Conservation (phyloP, 2,329 filamentous ascomycete species). For the Zarea fungicola region DNA sequence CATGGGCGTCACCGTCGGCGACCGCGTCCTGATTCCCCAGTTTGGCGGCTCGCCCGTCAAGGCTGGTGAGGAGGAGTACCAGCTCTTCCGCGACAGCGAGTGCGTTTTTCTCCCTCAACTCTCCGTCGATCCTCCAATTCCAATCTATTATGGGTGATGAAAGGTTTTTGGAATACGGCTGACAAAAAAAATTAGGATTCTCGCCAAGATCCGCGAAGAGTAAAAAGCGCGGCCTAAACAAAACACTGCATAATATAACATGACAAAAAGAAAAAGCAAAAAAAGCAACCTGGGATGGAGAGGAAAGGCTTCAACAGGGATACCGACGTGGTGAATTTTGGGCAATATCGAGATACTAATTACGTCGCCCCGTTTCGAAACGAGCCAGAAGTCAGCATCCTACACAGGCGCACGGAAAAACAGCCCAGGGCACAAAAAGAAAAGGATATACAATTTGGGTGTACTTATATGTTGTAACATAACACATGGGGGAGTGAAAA, state of each 20-base stretch:
- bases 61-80: slow-evolving; percentile 94
- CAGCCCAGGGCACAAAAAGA: neutral
- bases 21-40: slow-evolving; percentile 95
- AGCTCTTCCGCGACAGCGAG: slow-evolving; percentile 96
- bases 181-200: slow-evolving; percentile 56
- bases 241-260: neutral
- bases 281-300: slow-evolving; percentile 17
- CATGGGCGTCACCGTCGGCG: slow-evolving; percentile 76
- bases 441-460: slow-evolving; percentile 1
- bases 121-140: neutral
- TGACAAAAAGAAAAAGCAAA: slow-evolving; percentile 15
- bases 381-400: neutral
- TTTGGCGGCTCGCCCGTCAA: slow-evolving; percentile 94
- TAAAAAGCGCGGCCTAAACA: no score
- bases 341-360: slow-evolving; percentile 14
- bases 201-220: slow-evolving; percentile 98
- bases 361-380: no score
- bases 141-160: no score
- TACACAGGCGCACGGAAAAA: neutral
- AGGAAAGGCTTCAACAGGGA: neutral
- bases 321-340: neutral
- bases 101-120: slow-evolving; percentile 48
- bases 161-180: neutral
- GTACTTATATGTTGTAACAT: slow-evolving; percentile 13
- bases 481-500: neutral